Conservation (phyloP, 768 basidiomycete genomes). For the Nidularia sp. region DNA sequence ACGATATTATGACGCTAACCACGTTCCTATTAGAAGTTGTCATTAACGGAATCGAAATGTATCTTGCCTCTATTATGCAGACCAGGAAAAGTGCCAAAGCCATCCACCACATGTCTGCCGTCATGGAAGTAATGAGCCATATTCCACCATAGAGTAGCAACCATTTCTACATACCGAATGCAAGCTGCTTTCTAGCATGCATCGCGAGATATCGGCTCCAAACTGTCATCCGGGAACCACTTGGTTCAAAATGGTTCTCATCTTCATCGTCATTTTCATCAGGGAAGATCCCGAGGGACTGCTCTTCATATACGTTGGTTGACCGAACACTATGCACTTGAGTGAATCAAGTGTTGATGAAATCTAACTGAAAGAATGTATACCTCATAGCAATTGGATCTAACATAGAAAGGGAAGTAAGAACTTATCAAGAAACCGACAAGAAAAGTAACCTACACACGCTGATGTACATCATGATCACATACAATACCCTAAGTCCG, state of each 20-base stretch:
- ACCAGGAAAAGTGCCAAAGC: conserved; percentile 80
- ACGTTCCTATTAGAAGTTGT: too few species aligned
- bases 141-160: neutral
- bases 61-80: conserved; percentile 86
- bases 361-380: conserved; percentile 1
- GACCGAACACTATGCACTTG: conserved; percentile 65
- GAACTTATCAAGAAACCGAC: conserved; percentile 2
- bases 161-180: conserved; percentile 61
- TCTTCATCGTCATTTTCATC: conserved; percentile 46
- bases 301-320: conserved; percentile 93
- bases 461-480: conserved; percentile 93
- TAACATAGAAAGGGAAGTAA: conserved; percentile 15
- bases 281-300: conserved; percentile 77
- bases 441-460: conserved; percentile 50
- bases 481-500: conserved; percentile 67
- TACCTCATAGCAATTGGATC: conserved; percentile 83
- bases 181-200: conserved; percentile 85
- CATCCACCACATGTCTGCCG: conserved; percentile 94
- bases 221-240: conserved; percentile 50
- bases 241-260: conserved; percentile 38
- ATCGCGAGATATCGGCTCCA: conserved; percentile 77
- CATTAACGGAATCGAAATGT: neutral
- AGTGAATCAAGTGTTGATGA: neutral
- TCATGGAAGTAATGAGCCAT: conserved; percentile 1
- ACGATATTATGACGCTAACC: too few species aligned